A percentile compares a stretch with the other conserved stretches of the same genome.
These are phyloP conservation scores for Leucoagaricus sp. DNA, from an alignment of 1,284 basidiomycete species.

Conservation along the genomic window DNA sequence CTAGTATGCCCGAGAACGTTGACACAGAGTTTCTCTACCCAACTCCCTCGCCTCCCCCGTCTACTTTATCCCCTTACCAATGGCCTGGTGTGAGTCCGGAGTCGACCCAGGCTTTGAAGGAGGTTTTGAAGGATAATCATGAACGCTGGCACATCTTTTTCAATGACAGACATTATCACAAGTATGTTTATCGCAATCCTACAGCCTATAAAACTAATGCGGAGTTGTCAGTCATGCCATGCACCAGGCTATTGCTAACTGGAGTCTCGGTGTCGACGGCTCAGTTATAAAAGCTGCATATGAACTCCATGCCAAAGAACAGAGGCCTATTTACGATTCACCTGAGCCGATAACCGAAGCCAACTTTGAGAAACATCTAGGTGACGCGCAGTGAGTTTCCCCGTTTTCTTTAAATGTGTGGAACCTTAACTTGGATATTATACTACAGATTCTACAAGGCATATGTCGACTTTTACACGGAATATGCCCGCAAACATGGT, in stretches of 20 bases:
- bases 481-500: constrained; percentile 44
- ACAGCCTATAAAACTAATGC: not conserved
- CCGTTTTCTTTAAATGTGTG: too few relatives aligned
- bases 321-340: constrained; percentile 40
- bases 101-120: constrained; percentile 34
- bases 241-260: constrained; percentile 53
- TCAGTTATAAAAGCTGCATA: constrained; percentile 45
- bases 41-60: not conserved
- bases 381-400: constrained; percentile 41
- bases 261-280: constrained; percentile 46
- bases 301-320: constrained; percentile 39
- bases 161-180: constrained; percentile 61
- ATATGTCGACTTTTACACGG: constrained; percentile 59
- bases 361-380: constrained; percentile 52
- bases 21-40: not conserved
- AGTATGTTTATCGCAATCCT: constrained; percentile 33
- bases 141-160: constrained; percentile 54
- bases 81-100: constrained; percentile 30
- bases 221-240: constrained; percentile 44
- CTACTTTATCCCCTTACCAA: not conserved
- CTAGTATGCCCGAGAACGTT: not conserved
- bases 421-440: too few relatives aligned
- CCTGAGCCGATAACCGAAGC: constrained; percentile 42
- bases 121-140: constrained; percentile 44
- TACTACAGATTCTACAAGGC: constrained; percentile 54